phyloP scores from a whole-genome alignment of 345 rosid genomes.

The Mercurialis annua region DNA sequence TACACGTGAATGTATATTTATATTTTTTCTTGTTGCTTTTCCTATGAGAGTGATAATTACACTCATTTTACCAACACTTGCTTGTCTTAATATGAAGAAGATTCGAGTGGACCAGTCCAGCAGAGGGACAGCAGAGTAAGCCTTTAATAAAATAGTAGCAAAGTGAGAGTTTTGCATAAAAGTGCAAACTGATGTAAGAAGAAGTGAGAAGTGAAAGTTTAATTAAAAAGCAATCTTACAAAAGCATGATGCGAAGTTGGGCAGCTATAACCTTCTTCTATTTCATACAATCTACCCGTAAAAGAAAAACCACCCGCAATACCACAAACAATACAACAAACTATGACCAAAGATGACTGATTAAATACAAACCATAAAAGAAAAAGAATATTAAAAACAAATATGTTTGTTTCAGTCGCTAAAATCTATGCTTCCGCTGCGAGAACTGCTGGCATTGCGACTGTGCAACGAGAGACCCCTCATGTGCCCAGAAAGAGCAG shows the following conservation, averaged over 20 bases:
- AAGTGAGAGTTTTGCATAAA: slow-evolving; percentile 5
- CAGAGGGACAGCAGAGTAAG: too few relatives aligned
- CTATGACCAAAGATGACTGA: background rate
- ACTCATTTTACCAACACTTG: too few relatives aligned
- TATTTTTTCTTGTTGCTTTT: too few relatives aligned
- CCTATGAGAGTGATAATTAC: too few relatives aligned
- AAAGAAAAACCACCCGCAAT: background rate
- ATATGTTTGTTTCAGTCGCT: slow-evolving; percentile 40
- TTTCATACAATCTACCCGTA: background rate
- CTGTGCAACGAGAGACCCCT: slow-evolving; percentile 77
- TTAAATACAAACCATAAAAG: slow-evolving; percentile 13
- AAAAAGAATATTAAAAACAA: background rate
- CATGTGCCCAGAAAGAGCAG: slow-evolving; percentile 55
- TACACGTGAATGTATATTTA: too few relatives aligned
- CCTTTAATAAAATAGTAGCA: background rate
- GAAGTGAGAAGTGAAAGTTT: background rate
- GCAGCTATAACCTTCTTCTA: slow-evolving; percentile 9
- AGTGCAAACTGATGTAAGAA: slow-evolving; percentile 9
- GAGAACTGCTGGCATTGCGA: slow-evolving; percentile 77
- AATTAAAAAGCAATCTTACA: background rate
- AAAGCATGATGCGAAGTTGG: background rate
- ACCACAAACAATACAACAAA: background rate
- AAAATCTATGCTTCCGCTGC: slow-evolving; percentile 70
- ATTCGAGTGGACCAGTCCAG: too few relatives aligned
- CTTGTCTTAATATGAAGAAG: too few relatives aligned